Percentiles rank a stretch among this genome's conserved stretches.
phyloP scores from a whole-genome alignment of 2,329 filamentous ascomycete genomes.

The Curvularia sp. region DNA sequence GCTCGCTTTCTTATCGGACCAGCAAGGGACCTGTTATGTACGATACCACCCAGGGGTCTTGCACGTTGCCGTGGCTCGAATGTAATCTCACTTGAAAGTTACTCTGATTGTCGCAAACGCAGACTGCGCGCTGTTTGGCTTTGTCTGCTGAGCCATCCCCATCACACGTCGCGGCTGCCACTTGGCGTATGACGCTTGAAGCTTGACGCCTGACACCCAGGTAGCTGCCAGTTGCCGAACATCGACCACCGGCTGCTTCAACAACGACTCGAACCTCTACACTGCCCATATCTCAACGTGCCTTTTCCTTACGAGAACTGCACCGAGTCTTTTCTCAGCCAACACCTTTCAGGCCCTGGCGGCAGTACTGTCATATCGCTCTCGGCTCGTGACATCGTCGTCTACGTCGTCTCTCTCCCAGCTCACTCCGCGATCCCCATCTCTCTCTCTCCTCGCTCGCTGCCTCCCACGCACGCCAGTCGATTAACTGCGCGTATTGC shows the following conservation, averaged over 20 bases:
- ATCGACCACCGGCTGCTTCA: constrained; percentile 10
- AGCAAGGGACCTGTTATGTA: constrained; percentile 17
- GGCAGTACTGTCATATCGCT: constrained; percentile 18
- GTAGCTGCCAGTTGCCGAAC: constrained; percentile 17
- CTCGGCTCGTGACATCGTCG: constrained; percentile 37
- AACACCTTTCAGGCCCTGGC: constrained; percentile 13
- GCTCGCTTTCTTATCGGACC: constrained; percentile 26
- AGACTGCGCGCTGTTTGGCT: not conserved
- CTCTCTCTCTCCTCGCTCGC: constrained; percentile 11
- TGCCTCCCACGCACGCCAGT: not conserved
- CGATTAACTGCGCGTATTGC: constrained; percentile 1
- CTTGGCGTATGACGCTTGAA: constrained; percentile 25
- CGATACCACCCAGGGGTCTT: constrained; percentile 3
- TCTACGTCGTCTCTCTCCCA: constrained; percentile 16
- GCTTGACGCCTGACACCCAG: constrained; percentile 31
- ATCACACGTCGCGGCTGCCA: constrained; percentile 30
- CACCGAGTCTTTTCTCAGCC: not conserved
- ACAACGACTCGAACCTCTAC: constrained; percentile 5
- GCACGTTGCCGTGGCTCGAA: not conserved
- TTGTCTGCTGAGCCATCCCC: constrained; percentile 9
- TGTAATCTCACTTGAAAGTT: not conserved
- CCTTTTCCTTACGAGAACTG: constrained; percentile 9
- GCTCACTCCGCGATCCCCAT: constrained; percentile 16
- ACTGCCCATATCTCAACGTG: not conserved
- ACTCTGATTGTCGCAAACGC: not conserved